These are phyloP conservation scores for Fusarium sp. DNA, from an alignment of 2,329 filamentous ascomycete genomes.

Conservation along the genomic window DNA sequence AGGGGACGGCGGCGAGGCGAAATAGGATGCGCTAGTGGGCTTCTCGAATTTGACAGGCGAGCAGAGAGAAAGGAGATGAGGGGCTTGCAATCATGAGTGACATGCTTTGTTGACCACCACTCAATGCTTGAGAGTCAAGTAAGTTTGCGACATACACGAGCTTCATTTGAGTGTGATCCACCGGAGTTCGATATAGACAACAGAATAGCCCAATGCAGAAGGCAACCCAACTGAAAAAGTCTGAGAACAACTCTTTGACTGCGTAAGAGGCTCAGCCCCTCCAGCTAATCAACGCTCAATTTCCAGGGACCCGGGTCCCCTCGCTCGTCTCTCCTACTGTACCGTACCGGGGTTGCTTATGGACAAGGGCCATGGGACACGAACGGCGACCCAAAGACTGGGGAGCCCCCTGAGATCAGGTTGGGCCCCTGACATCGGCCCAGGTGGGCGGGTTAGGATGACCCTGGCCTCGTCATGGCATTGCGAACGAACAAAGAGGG, in stretches of 20 bases:
- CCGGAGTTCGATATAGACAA: constrained; percentile 4
- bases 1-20: constrained; percentile 28
- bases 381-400: constrained; percentile 37
- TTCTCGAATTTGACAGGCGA: constrained; percentile 35
- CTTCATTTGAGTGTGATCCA: constrained; percentile 20
- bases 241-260: constrained; percentile 14
- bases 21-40: constrained; percentile 22
- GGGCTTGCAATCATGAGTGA: constrained; percentile 7
- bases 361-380: constrained; percentile 24
- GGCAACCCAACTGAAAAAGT: background rate
- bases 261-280: constrained; percentile 12
- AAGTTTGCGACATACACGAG: constrained; percentile 17
- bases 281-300: constrained; percentile 36
- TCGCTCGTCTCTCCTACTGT: background rate
- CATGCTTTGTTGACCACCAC: constrained; percentile 18
- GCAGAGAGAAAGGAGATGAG: constrained; percentile 19
- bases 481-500: constrained; percentile 32
- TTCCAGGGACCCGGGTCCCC: constrained; percentile 43
- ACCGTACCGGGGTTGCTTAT: constrained; percentile 13
- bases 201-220: background rate
- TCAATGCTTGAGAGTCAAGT: background rate
- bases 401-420: constrained; percentile 42
- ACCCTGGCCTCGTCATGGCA: constrained; percentile 34
- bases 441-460: constrained; percentile 45
- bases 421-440: constrained; percentile 33